Conservation (phyloP, 768 basidiomycete genomes). For the Mycena rebaudengoi region DNA sequence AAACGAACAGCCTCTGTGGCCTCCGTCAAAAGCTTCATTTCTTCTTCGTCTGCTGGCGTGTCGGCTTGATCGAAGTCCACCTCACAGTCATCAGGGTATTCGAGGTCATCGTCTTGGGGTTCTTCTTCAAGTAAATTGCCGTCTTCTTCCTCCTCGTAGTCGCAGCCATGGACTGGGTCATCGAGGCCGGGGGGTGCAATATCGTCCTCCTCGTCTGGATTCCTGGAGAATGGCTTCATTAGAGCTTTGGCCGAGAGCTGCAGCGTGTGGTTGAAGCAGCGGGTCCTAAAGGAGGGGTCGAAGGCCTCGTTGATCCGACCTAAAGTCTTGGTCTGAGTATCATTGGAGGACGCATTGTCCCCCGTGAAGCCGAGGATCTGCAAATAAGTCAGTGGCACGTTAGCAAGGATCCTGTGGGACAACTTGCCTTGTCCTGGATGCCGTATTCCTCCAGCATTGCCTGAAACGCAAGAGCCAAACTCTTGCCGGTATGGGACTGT, state of each 20-base stretch:
- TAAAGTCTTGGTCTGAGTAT: conserved; percentile 5
- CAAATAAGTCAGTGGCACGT: not conserved
- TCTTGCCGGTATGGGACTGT: conserved; percentile 43
- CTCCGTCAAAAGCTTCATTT: not conserved
- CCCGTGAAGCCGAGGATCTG: conserved; percentile 8
- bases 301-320: not conserved
- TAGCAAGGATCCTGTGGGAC: not conserved
- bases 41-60: not conserved
- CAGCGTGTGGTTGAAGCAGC: conserved; percentile 19
- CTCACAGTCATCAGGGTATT: too few relatives aligned
- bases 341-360: conserved; percentile 21
- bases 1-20: not conserved
- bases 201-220: not conserved
- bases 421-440: conserved; percentile 43
- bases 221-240: not conserved
- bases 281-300: not conserved
- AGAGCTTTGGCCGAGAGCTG: conserved; percentile 12
- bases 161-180: conserved; percentile 28
- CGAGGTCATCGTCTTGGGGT: too few relatives aligned
- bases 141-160: not conserved
- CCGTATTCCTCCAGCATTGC: conserved; percentile 45
- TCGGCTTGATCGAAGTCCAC: too few relatives aligned
- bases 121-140: too few relatives aligned
- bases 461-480: conserved; percentile 44
- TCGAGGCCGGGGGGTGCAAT: conserved; percentile 34